Evolutionary conservation across 441 rosid species (phyloP), one percentile per base, ranked within the genome.

Genomic region (Pelargonium citronellum): DNA sequence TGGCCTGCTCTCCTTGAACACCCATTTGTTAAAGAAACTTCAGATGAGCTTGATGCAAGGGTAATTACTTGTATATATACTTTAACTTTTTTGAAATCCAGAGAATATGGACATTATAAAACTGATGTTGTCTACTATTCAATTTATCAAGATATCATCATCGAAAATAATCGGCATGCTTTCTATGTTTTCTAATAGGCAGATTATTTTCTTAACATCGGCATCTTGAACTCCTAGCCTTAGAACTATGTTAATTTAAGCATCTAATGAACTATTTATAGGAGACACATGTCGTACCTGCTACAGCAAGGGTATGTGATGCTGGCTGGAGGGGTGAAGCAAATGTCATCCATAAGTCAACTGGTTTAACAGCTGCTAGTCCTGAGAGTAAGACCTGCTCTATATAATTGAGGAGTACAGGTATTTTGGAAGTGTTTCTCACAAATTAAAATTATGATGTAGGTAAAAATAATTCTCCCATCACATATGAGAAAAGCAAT

Each of bases 1-100:
- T 95, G 99, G 99, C 97, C 99, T 47, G 86, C 86, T 69, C 98
- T 95, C 73, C 97, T 90, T 67, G 95, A 91, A 64, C 99, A 95
- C 72, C 97, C 99, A 61, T 95, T 95, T 78, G 92, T 92, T 66
- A 88, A 84, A 83, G 97, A 95, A 77, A 81, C 86, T 67, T 75
- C 75, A 19, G 84, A 83, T 69, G 96, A 95, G 73, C 39, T 78
- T 71, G 95, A 89, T 74, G 84, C 83, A 73, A 82, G 79, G 94
- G 99, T 94, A 91, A 79, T 63, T 63, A 65, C 67, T 71, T 78
- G 58, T 64, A 65, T 75, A 22, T 69, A 24, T 22, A n/a, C 17
- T 11, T 67, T 43, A n/a, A 19, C 8, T 27, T 47, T 67, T 76
- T 57, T 53, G 70, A 30, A 17, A 20, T 58, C 16, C 64, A 22